phyloP scores from a whole-genome alignment of 768 basidiomycete genomes.

The Termitomyces sp. region DNA sequence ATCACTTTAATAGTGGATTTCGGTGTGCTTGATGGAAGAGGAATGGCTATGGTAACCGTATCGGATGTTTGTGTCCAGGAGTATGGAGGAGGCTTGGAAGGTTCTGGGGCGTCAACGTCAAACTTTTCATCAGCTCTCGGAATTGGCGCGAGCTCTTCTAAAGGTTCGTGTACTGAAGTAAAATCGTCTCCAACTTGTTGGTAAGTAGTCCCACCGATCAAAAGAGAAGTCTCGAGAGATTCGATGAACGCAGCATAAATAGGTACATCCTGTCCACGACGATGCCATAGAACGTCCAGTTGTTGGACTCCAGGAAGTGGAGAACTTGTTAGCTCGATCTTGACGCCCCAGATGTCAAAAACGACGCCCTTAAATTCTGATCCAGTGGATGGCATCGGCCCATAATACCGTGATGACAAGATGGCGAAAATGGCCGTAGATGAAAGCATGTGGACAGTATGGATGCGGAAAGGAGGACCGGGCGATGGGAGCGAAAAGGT shows the following conservation, averaged over 20 bases:
- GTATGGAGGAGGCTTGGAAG: conserved; percentile 68
- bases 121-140: conserved; percentile 58
- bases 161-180: conserved; percentile 43
- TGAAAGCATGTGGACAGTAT: conserved; percentile 6
- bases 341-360: conserved; percentile 66
- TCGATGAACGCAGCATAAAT: conserved; percentile 46
- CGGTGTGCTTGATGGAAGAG: conserved; percentile 66
- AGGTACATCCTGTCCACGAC: conserved; percentile 68
- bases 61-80: conserved; percentile 91
- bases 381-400: neutral
- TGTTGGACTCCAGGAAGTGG: conserved; percentile 25
- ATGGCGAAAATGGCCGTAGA: neutral
- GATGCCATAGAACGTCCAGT: conserved; percentile 62
- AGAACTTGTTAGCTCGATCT: conserved; percentile 38
- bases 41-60: conserved; percentile 77
- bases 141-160: conserved; percentile 65
- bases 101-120: conserved; percentile 29
- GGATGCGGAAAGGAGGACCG: conserved; percentile 33
- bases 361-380: conserved; percentile 19
- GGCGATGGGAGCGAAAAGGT: conserved; percentile 41
- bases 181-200: conserved; percentile 29
- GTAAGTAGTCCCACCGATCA: conserved; percentile 58
- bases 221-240: conserved; percentile 40
- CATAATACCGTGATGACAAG: conserved; percentile 3
- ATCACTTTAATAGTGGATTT: conserved; percentile 61